Percentiles rank a stretch among this genome's conserved stretches.
These are phyloP conservation scores for Eimeria maxima DNA, from an alignment of 169 alveolate species.

Conservation along the genomic window DNA sequence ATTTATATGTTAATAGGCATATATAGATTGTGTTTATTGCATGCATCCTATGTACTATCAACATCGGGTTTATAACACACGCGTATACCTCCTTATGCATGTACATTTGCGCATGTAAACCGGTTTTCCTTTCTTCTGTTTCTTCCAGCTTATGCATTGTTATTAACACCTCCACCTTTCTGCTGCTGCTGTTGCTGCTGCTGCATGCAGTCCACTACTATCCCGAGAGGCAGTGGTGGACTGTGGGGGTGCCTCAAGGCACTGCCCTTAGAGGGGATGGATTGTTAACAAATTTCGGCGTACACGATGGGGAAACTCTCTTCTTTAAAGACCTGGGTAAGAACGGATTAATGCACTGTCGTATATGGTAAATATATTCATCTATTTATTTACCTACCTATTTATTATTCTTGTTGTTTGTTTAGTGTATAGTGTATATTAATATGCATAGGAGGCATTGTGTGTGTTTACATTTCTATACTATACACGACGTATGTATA, in stretches of 20 bases:
- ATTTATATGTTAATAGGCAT: no score
- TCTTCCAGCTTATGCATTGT: not conserved
- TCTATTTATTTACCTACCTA: not conserved
- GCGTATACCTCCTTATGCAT: no score
- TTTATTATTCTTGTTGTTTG: not conserved
- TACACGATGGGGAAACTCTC: slow-evolving; percentile 59
- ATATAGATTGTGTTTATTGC: no score
- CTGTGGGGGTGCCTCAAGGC: slow-evolving; percentile 77
- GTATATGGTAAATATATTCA: no score
- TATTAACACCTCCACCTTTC: not conserved
- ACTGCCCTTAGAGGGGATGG: slow-evolving; percentile 54
- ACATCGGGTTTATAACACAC: no score
- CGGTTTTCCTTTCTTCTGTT: not conserved
- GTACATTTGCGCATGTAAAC: no score
- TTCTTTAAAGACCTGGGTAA: slow-evolving; percentile 76
- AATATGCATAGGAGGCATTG: not conserved
- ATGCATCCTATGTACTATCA: no score
- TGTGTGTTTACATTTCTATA: not conserved
- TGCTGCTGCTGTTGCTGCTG: slow-evolving; percentile 40
- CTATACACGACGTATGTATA: no score
- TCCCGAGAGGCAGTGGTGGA: slow-evolving; percentile 86
- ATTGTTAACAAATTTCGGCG: slow-evolving; percentile 24
- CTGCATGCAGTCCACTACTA: slow-evolving; percentile 81
- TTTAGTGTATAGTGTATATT: not conserved
- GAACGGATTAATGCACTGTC: no score